Evolutionary conservation across 306 rosid genomes (phyloP), one percentile per base, ranked within the genome.

Genomic region (Canavalia ensiformis): DNA sequence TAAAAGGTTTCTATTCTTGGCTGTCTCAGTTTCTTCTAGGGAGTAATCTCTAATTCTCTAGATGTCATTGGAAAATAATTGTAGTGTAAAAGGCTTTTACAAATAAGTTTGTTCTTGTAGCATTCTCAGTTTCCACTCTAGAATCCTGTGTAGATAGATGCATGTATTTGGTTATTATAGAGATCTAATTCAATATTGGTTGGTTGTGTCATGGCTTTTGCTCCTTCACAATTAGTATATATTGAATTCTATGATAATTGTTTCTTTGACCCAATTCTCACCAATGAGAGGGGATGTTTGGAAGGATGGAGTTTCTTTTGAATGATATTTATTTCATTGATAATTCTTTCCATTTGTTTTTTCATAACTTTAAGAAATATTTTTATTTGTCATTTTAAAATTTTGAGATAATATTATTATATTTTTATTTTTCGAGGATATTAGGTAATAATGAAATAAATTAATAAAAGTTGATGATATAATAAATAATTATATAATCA

Each of bases 111-210:
- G 84, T 18, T 46, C 18, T 41, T 76, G 58, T 50, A 44, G 42
- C 47, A 54, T 70, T 72, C 25, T 63, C 55, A 35, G 25, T 29
- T 31, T 63, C 33, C 3, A 28, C 77, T 76, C n/a, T 70, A 58
- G 71, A 76, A 34, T 76, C 72, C 65, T 35, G 37, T 67, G 46
- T 47, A 58, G 90, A 80, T 47, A 58, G 90, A 80, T 59, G 67
- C 46, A 51, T 57, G 56, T 76, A 45, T 83, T 57, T 81, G 74
- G 46, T 47, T 64, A 37, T 74, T 10, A 8, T 60, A 6, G 77
- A 46, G 37, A 18, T 79, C 65, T 37, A 56, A 46, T 77, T 60
- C 59, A 33, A 28, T 79, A 62, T 76, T 55, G 65, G 33, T 57
- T 55, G 37, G 39, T 58, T 71, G 41, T 71, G 68, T 9, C 4